Evolutionary conservation across 768 basidiomycete species (phyloP), one percentile per base, ranked within the genome.

Genomic region (Suillus lakei): DNA sequence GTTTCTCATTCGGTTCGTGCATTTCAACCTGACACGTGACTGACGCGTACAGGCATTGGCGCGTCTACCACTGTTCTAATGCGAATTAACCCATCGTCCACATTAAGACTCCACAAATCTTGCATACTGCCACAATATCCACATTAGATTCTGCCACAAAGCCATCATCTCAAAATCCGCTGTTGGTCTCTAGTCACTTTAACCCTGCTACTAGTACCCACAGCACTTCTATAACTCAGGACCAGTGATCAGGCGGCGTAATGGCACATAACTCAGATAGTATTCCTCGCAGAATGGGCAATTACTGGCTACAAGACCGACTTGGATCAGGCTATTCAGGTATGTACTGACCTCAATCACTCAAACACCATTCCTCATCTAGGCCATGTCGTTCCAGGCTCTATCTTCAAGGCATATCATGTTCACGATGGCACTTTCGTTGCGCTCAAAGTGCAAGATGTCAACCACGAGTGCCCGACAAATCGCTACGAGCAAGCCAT

Each of bases 301-400:
- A 91, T 72, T 92, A 83, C 77, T 85, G 80, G 76, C 72, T 93
- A 39, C 80, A 82, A 26, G 81, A 86, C 43, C 81, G 79, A 21
- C 79, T 93, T 34, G 91, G 91, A 28, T 87, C 90, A 53, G 91
- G 91, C 3, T 92, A 89, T 72, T 91, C 91, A 66, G 91, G 91
- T 88, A 64, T 64, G 81, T 72, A 21, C 21, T 61, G 56, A 13
- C 28, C 53, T 53, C n/a, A 28, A n/a, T 30, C 38, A 46, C n/a
- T n/a, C n/a, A n/a, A n/a, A 7, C 30, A 34, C 13, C 2, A 51
- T n/a, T 34, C 34, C 55, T 66, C 63, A 71, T 39, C 30, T 41
- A 55, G 46, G 21, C 59, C 26, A 36, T 56, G 5, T 36, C 9
- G n/a, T 56, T 61, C n/a, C 67, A 92, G 91, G 92, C 46, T 87